These are phyloP conservation scores for Massarina eburnea DNA, from an alignment of 2,329 filamentous ascomycete genomes.

Conservation along the genomic window DNA sequence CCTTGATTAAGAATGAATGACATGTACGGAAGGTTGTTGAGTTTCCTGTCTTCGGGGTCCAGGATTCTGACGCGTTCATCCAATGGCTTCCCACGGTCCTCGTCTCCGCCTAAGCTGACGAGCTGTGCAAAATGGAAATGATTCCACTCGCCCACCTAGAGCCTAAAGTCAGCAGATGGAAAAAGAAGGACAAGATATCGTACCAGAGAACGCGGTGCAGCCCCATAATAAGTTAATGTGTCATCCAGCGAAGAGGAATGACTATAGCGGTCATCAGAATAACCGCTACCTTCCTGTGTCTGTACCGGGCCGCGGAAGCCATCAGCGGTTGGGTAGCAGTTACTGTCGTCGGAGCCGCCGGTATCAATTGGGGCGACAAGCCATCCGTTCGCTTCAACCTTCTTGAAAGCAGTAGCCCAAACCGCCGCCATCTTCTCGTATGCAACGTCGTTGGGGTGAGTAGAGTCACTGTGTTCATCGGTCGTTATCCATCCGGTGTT, in stretches of 20 bases:
- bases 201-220: too few relatives aligned
- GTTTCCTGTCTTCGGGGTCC: conserved; percentile 1
- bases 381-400: conserved; percentile 4
- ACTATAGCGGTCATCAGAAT: conserved; percentile 3
- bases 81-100: not conserved
- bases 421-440: not conserved
- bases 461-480: not conserved
- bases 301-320: conserved; percentile 5
- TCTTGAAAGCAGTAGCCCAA: conserved; percentile 1
- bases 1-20: conserved; percentile 2
- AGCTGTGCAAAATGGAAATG: conserved; percentile 14
- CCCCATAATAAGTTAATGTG: too few relatives aligned
- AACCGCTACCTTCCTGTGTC: conserved; percentile 6
- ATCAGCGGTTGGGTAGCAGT: conserved; percentile 3
- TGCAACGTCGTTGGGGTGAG: not conserved
- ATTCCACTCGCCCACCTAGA: too few relatives aligned
- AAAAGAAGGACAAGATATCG: too few relatives aligned
- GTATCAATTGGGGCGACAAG: not conserved
- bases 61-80: conserved; percentile 13
- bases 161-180: too few relatives aligned
- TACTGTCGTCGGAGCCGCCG: not conserved
- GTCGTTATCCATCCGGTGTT: conserved; percentile 9
- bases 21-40: not conserved
- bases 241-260: too few relatives aligned
- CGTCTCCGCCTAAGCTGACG: conserved; percentile 2